Evolutionary conservation across 176 grass and related monocot genomes (phyloP).

Genomic region (Otatea glauca): DNA sequence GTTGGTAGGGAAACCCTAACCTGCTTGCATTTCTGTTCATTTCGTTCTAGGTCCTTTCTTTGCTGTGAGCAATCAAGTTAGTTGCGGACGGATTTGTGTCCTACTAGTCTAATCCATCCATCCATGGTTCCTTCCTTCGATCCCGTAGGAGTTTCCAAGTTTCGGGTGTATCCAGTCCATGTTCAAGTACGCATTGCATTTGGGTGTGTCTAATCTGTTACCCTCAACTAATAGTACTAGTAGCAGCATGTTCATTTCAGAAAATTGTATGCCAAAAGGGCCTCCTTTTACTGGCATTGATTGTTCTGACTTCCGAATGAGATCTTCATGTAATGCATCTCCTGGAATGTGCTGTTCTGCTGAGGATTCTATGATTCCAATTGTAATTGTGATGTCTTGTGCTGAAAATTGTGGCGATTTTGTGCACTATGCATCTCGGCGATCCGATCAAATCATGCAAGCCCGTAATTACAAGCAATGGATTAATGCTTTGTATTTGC

Average conservation of each 20-base stretch:
- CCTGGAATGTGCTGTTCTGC: constrained; percentile 1
- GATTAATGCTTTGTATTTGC: not conserved
- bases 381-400: not conserved
- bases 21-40: not conserved
- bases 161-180: too few species aligned
- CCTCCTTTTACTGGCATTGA: not conserved
- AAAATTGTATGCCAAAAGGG: not conserved
- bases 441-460: not conserved
- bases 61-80: not conserved
- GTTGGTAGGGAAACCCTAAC: not conserved
- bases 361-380: not conserved
- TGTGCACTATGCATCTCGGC: not conserved
- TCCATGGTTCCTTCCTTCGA: too few species aligned
- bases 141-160: too few species aligned
- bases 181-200: too few species aligned
- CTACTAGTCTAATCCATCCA: not conserved
- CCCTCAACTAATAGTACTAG: not conserved
- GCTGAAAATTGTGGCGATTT: not conserved
- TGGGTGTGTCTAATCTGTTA: too few species aligned
- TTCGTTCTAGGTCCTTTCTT: not conserved
- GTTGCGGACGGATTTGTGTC: not conserved
- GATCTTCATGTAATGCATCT: not conserved
- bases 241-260: constrained; percentile 15
- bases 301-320: not conserved
- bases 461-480: not conserved